A percentile compares a stretch with the other conserved stretches of the same genome.
Conservation (phyloP, 495 filamentous ascomycete species). For the Sabuloglossum arenarium region DNA sequence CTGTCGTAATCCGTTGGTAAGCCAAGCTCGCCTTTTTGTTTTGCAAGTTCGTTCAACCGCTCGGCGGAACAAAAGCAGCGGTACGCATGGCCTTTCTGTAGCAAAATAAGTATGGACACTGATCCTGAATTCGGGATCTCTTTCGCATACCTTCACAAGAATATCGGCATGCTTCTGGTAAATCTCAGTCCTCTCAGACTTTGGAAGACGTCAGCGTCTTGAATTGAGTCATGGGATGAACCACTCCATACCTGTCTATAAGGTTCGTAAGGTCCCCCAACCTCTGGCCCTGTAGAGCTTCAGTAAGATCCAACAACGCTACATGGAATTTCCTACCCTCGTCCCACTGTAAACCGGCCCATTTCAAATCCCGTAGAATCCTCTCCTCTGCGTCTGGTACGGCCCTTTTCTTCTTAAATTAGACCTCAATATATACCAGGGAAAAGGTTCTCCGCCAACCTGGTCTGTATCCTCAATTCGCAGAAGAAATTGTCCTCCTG, state of each 20-base stretch:
- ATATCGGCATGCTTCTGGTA: slow-evolving; percentile 51
- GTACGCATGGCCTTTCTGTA: slow-evolving; percentile 47
- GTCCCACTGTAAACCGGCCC: slow-evolving; percentile 86
- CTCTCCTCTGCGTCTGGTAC: slow-evolving; percentile 57
- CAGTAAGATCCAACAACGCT: background rate
- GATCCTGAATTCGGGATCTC: background rate
- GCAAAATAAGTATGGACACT: background rate
- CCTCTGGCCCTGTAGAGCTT: slow-evolving; percentile 39
- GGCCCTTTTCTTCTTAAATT: slow-evolving; percentile 43
- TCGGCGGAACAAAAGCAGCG: slow-evolving; percentile 77
- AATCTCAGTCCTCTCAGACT: slow-evolving; percentile 64
- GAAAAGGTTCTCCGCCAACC: slow-evolving; percentile 24
- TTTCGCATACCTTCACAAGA: slow-evolving; percentile 27
- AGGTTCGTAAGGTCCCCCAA: slow-evolving; percentile 60
- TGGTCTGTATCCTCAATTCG: slow-evolving; percentile 92
- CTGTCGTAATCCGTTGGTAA: slow-evolving; percentile 55
- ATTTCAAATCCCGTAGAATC: slow-evolving; percentile 58
- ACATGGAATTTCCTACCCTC: slow-evolving; percentile 36
- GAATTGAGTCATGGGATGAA: slow-evolving; percentile 6
- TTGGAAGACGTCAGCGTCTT: background rate
- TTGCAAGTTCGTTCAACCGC: slow-evolving; percentile 41
- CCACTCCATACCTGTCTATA: slow-evolving; percentile 51
- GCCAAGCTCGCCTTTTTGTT: slow-evolving; percentile 34
- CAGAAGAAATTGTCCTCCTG: slow-evolving; percentile 80
- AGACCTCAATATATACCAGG: slow-evolving; percentile 11